Evolutionary conservation across 192 early-diverging fungal species (phyloP), one percentile per base, ranked within the genome.

Genomic region (Kappamyces sp.): DNA sequence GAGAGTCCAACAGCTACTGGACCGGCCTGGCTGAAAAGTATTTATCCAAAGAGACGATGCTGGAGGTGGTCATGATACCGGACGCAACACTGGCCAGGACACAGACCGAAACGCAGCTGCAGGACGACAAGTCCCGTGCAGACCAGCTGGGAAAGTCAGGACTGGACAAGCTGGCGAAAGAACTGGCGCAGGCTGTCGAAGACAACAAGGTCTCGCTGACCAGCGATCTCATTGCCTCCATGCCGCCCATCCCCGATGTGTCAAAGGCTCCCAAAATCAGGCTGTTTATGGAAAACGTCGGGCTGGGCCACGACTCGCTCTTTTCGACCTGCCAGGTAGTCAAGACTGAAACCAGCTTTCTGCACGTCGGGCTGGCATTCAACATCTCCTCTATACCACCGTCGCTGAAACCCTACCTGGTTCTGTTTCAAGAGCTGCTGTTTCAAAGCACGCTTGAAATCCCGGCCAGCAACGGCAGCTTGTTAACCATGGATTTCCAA

Each of bases 361-460:
- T 74, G 0, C 74, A 81, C 37, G 38, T 85, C 29, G 71, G 77
- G 37, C 43, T 93, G 1, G 81, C 48, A 68, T 57, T 76, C 76
- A 35, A 85, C 75, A 47, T 62, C 64, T 33, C 53, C 42, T 8
- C 49, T n/a, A 54, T 93, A 0, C 75, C 84, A n/a, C 72, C 72
- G 12, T 61, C 72, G 12, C 69, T 88, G 31, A 79, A 83, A 5
- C 79, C 84, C 8, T 89, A 81, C 69, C 54, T 91, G 38, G 78
- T 82, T 5, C 70, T 91, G 45, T 88, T 91, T 71, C 84, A 88
- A 45, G 88, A 87, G 47, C 69, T 89, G n/a, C 38, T 91, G 14
- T 83, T 91, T 54, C 70, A 79, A 54, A 58, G 57, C 12, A 54
- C 65, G 11, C 30, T 79, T 31, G 39, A 33, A 4, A 11, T 66